Base-by-base conservation (phyloP, 768 basidiomycete species). In the Pisolithus sp. region DNA sequence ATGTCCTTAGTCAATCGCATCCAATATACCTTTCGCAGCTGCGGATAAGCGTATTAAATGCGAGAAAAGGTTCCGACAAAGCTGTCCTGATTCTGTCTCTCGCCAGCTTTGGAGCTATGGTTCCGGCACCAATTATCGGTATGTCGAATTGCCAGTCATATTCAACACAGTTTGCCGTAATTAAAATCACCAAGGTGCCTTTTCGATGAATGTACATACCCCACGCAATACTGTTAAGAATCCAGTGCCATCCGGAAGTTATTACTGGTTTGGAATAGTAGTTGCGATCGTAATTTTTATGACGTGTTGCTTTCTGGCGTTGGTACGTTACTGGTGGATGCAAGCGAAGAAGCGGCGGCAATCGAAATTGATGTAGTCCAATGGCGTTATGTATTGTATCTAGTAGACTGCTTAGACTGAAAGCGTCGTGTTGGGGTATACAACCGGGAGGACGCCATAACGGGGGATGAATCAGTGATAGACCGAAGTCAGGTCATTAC, bases 21-120 rank as follows among this genome's bases (percentile, higher is more conserved):
- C 91, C 91, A 0, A 83, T 83, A 2, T 94, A 94, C 65, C 72
- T 94, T 6, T 80, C 85, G 12, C 84, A 92, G 50, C 77, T 97
- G 5, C 78, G 83, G 7, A 70, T 85, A 1, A 76, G 77, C 15
- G 78, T 82, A 34, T 75, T 78, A 6, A 71, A 73, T 31, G 77
- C 82, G 1, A 83, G 85, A 64, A 72, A 75, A 7, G 79, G 78
- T 5, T 79, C 78, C 5, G 88, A 89, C 64, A 79, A 77, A 57
- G 78, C 82, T 13, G 68, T 93, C 20, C 61, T 94, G 13, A 73
- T 75, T 44, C 73, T 95, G 5, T 82, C 85, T 0, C 62, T 77
- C n/a, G 76, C 92, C 50, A 79, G 75, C 57, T 74, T 93, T 41
- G 80, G 78, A 1, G 78, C 87, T 30, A 61, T 91, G 15, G 83